phyloP scores from a whole-genome alignment of 2,329 filamentous ascomycete genomes.

The Fonsecaea nubica region DNA sequence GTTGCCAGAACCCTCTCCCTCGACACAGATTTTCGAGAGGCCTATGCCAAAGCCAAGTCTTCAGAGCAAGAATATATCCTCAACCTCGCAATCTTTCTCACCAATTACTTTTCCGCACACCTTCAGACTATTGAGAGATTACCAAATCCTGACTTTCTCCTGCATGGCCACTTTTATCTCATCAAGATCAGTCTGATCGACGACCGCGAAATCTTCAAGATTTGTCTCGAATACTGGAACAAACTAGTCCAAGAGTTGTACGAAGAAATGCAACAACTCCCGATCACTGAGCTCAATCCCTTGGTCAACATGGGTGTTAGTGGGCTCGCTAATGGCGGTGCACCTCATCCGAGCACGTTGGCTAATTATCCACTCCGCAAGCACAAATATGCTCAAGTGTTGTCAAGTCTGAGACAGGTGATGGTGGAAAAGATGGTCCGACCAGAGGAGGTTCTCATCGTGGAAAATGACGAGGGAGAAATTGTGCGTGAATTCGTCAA shows the following conservation, averaged over 20 bases:
- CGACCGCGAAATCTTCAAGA: conserved; percentile 99
- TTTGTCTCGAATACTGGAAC: conserved; percentile 98
- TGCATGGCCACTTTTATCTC: conserved; percentile 96
- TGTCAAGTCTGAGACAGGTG: conserved; percentile 91
- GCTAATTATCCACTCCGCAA: conserved; percentile 92
- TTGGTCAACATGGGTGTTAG: conserved; percentile 77
- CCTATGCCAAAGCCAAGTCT: conserved; percentile 89
- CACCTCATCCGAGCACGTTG: conserved; percentile 81
- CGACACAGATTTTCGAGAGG: conserved; percentile 85
- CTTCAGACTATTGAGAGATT: conserved; percentile 93
- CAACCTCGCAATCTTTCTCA: conserved; percentile 92
- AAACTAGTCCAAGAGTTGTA: conserved; percentile 97
- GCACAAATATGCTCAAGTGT: conserved; percentile 94
- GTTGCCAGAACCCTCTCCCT: conserved; percentile 94
- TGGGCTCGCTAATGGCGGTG: conserved; percentile 77
- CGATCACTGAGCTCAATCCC: conserved; percentile 90
- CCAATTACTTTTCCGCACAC: conserved; percentile 95
- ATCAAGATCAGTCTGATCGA: conserved; percentile 99
- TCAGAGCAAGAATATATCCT: conserved; percentile 97
- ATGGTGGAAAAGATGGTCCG: conserved; percentile 99
- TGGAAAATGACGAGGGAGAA: conserved; percentile 99
- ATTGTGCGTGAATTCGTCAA: conserved; percentile 99
- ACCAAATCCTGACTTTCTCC: conserved; percentile 91
- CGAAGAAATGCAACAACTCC: conserved; percentile 97
- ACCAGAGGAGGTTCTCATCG: conserved; percentile 95